Evolutionary conservation across 805 yeast species (phyloP), one percentile per base, ranked within the genome.

Genomic region (Myxozyma mucilagina): DNA sequence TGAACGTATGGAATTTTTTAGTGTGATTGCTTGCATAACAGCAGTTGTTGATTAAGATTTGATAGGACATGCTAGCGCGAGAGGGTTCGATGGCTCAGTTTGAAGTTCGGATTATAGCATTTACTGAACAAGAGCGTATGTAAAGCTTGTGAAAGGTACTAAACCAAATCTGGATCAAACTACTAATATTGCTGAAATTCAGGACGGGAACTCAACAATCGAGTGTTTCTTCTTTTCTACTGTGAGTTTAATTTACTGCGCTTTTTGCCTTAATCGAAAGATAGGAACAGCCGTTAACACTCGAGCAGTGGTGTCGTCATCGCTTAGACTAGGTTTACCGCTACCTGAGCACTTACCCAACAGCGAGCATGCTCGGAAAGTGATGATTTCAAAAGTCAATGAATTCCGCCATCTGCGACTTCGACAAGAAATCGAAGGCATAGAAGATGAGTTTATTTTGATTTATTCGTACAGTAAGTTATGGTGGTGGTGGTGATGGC

Each of bases 321-420:
- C 96, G 0, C 78, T 89, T 76, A 81, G 84, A 47, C 75, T 89
- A 9, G 90, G 91, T 2, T 83, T 88, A 59, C 96, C 96, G 1
- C 70, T 89, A 29, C 96, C 96, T 0, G 82, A 81, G 29, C 85
- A 85, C 66, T 86, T 92, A 0, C 93, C 94, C 0, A 84, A 89
- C 0, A 86, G 90, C 0, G 88, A 83, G 47, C 88, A 86, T 70
- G 86, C 94, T 0, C 82, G 85, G 67, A 89, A 86, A 63, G 73
- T 91, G 38, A 78, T 89, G 76, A 77, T 89, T 64, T 81, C 78
- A 49, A 88, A 87, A 67, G 75, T 89, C 64, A 84, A 82, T 61
- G 84, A 83, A 61, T 82, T 85, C 18, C 74, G 94, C 53, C 16
- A 4, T 18, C 35, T 18, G 53, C 70, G 69, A 43, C 63, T 72